Conservation (phyloP, 2,329 filamentous ascomycete species). For the Amphichorda felina region DNA sequence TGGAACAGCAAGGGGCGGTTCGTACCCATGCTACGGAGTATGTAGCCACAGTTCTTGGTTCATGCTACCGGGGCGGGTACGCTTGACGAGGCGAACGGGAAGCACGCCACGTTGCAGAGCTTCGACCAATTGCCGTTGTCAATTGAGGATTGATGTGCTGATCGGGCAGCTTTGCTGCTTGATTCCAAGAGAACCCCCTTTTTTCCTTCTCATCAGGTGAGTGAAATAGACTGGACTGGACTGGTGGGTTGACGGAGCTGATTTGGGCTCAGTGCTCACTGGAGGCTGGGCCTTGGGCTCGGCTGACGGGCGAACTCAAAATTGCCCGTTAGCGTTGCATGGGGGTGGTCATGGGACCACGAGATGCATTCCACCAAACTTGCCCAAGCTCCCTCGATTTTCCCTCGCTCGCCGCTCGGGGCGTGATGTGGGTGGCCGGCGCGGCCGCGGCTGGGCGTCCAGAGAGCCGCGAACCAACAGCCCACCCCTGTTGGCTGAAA, state of each 20-base stretch:
- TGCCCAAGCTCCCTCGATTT: conserved; percentile 1
- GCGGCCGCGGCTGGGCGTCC: neutral
- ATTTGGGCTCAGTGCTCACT: no score
- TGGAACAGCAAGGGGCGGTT: no score
- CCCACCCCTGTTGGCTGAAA: conserved; percentile 1
- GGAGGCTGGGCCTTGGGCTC: conserved; percentile 1
- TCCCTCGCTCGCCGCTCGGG: no score
- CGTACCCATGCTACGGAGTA: no score
- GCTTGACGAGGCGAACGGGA: conserved; percentile 1
- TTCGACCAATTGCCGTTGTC: conserved; percentile 6
- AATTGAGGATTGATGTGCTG: conserved; percentile 1
- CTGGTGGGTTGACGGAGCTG: neutral
- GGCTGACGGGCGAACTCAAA: conserved; percentile 4
- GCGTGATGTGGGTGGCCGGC: conserved; percentile 5
- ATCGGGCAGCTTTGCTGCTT: conserved; percentile 7
- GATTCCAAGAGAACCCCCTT: conserved; percentile 1
- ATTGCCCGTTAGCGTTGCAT: conserved; percentile 14
- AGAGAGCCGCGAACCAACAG: conserved; percentile 6
- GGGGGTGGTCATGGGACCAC: conserved; percentile 17
- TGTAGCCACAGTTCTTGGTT: no score
- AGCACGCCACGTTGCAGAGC: conserved; percentile 7
- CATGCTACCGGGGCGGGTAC: no score
- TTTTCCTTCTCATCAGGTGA: conserved; percentile 3
- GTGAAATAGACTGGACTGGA: neutral
- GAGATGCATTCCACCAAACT: conserved; percentile 9